phyloP scores from a whole-genome alignment of 2,329 filamentous ascomycete genomes.

The Periconia macrospinosa region DNA sequence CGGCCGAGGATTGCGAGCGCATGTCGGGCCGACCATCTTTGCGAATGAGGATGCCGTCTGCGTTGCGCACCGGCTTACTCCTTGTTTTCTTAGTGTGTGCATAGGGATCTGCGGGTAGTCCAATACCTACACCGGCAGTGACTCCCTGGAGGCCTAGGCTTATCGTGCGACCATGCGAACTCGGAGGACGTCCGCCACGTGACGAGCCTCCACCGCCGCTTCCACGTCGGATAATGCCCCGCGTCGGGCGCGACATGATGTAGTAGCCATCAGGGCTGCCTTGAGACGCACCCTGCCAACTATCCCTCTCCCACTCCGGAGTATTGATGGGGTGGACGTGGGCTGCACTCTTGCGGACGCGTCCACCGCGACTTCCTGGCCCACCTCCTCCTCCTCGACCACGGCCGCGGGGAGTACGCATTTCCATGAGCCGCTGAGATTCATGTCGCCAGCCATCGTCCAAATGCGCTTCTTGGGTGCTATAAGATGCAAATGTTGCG shows the following conservation, averaged over 20 bases:
- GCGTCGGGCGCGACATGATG: constrained; percentile 24
- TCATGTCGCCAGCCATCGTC: constrained; percentile 38
- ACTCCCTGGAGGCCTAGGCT: constrained; percentile 34
- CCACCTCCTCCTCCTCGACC: constrained; percentile 32
- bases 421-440: constrained; percentile 30
- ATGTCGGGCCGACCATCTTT: constrained; percentile 56
- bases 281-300: constrained; percentile 40
- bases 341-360: constrained; percentile 42
- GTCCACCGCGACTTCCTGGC: constrained; percentile 41
- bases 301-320: constrained; percentile 47
- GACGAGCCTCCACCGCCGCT: constrained; percentile 28
- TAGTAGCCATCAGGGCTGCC: constrained; percentile 42
- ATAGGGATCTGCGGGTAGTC: constrained; percentile 36
- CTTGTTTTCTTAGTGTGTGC: constrained; percentile 51
- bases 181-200: constrained; percentile 27
- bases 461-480: constrained; percentile 29
- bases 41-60: constrained; percentile 54
- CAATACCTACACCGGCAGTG: constrained; percentile 22
- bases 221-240: constrained; percentile 37
- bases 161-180: constrained; percentile 24
- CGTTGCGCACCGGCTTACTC: constrained; percentile 54
- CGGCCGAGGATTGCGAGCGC: constrained; percentile 55
- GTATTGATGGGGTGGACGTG: constrained; percentile 31
- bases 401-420: constrained; percentile 41
- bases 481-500: constrained; percentile 25